phyloP scores from a whole-genome alignment of 176 grass and related monocot species.

The Hyparrhenia diplandra region DNA sequence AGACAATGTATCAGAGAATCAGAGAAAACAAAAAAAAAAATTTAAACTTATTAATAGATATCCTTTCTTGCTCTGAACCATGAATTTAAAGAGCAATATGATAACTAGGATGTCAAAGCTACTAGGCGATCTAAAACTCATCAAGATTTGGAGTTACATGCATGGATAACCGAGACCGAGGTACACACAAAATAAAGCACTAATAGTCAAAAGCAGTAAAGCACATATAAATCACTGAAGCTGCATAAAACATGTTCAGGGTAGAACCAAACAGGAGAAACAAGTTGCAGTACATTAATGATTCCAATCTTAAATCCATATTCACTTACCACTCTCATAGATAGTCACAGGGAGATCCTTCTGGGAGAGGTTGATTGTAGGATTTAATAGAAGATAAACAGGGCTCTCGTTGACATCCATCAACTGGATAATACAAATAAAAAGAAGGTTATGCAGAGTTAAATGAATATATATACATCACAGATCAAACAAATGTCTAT shows the following conservation, averaged over 20 bases:
- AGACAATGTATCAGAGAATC: not conserved
- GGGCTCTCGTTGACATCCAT: slow-evolving; percentile 99
- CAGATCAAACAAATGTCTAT: slow-evolving; percentile 20
- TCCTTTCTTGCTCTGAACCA: not conserved
- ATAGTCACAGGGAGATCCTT: slow-evolving; percentile 95
- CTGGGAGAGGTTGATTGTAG: slow-evolving; percentile 89
- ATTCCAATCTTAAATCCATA: slow-evolving; percentile 1
- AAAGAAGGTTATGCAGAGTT: slow-evolving; percentile 2
- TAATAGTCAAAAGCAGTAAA: slow-evolving; percentile 1
- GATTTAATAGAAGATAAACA: slow-evolving; percentile 95
- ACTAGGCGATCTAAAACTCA: not conserved
- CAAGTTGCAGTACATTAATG: not conserved
- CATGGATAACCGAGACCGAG: not conserved
- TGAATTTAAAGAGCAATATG: not conserved
- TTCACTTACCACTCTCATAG: slow-evolving; percentile 83
- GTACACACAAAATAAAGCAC: not conserved
- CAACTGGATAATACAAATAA: slow-evolving; percentile 52
- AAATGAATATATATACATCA: slow-evolving; percentile 7
- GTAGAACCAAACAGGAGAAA: not conserved
- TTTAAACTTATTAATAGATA: not conserved
- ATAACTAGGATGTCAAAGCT: not conserved
- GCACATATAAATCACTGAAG: not conserved
- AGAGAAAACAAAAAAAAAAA: not conserved
- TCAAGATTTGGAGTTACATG: not conserved
- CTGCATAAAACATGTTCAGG: not conserved